Conservation (phyloP, 2,329 filamentous ascomycete species). For the Neonectria coccinea region DNA sequence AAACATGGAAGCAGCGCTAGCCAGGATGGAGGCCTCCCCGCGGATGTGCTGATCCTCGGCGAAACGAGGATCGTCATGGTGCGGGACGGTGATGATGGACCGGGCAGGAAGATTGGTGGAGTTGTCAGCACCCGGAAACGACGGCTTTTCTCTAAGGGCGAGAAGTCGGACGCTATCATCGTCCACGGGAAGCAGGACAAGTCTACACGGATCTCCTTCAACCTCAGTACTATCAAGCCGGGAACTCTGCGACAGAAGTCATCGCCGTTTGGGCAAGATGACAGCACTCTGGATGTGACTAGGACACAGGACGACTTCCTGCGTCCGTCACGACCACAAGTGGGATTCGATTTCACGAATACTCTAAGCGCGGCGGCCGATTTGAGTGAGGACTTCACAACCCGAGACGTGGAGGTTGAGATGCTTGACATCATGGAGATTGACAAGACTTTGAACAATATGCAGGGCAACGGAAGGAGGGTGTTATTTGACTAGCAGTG, state of each 20-base stretch:
- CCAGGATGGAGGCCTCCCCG: slow-evolving; percentile 57
- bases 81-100: slow-evolving; percentile 63
- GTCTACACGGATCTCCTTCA: slow-evolving; percentile 58
- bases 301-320: slow-evolving; percentile 41
- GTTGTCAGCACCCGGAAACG: slow-evolving; percentile 50
- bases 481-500: slow-evolving; percentile 63
- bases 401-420: slow-evolving; percentile 68
- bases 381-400: slow-evolving; percentile 59
- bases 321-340: slow-evolving; percentile 47
- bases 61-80: slow-evolving; percentile 68
- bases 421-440: slow-evolving; percentile 76
- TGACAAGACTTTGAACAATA: slow-evolving; percentile 67
- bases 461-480: slow-evolving; percentile 63
- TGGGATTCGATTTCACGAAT: slow-evolving; percentile 63
- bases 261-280: slow-evolving; percentile 45
- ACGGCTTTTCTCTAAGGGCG: slow-evolving; percentile 53
- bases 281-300: slow-evolving; percentile 33
- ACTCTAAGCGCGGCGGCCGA: slow-evolving; percentile 67
- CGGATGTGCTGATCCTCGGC: slow-evolving; percentile 67
- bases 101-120: slow-evolving; percentile 57
- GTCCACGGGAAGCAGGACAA: slow-evolving; percentile 61
- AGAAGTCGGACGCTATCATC: slow-evolving; percentile 65
- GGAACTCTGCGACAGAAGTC: slow-evolving; percentile 51
- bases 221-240: slow-evolving; percentile 61
- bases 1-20: slow-evolving; percentile 36